Evolutionary conservation across 805 yeast genomes (phyloP).

Genomic region (Metschnikowia gruessii): DNA sequence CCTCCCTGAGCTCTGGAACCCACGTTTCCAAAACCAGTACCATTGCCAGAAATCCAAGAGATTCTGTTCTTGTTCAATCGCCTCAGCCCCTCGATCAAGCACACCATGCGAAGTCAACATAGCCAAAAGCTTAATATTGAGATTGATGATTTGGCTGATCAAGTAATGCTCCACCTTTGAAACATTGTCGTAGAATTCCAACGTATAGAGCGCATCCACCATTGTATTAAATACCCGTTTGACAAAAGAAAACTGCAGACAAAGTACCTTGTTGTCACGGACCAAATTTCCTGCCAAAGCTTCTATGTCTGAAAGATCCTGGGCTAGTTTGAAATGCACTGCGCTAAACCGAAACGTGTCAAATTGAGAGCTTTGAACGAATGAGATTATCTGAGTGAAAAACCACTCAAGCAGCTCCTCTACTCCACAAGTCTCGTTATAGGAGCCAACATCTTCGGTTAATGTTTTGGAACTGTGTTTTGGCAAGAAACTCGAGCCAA

Average conservation of each 20-base stretch:
- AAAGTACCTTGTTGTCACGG: neutral
- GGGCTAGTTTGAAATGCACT: neutral
- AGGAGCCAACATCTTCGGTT: too few species aligned
- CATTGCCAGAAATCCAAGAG: too few species aligned
- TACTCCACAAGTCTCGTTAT: neutral
- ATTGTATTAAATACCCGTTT: neutral
- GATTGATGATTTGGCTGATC: neutral
- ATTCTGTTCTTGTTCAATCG: too few species aligned
- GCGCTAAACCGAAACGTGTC: neutral
- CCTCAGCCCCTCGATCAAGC: neutral
- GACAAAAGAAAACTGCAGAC: neutral
- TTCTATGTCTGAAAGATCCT: neutral
- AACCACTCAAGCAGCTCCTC: neutral
- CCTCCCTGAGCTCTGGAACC: too few species aligned
- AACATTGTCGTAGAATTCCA: neutral
- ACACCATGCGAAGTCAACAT: neutral
- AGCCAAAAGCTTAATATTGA: neutral
- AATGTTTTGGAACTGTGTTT: too few species aligned
- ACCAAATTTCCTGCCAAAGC: neutral
- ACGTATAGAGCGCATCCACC: neutral
- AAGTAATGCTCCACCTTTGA: neutral
- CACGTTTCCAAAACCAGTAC: too few species aligned
- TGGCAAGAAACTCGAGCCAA: too few species aligned
- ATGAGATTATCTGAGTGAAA: neutral
- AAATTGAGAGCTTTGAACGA: neutral